Conservation (phyloP, 148 eudicot species). For the Beta vulgaris region DNA sequence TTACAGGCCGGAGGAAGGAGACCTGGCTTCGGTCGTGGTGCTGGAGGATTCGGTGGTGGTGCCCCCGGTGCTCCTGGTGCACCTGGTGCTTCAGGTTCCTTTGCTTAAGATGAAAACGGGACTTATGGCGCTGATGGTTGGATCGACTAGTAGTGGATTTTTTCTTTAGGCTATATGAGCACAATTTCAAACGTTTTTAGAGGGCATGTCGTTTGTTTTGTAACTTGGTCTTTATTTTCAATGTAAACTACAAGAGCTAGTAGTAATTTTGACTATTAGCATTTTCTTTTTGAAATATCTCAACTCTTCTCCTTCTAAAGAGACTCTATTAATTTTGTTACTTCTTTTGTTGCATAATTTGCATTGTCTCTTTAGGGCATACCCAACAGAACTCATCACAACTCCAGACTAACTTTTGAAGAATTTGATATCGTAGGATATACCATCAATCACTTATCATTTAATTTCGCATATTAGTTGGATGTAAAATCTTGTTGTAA, state of each 20-base stretch:
- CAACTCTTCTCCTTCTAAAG: neutral
- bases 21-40: constrained; percentile 66
- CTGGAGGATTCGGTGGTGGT: constrained; percentile 58
- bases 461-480: too few species aligned
- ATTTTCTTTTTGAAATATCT: neutral
- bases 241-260: constrained; percentile 17
- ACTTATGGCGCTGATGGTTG: constrained; percentile 3
- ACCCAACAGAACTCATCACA: too few species aligned
- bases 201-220: neutral
- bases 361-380: too few species aligned
- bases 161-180: neutral
- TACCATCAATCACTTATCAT: too few species aligned
- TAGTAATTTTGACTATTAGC: constrained; percentile 12
- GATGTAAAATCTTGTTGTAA: too few species aligned
- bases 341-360: too few species aligned
- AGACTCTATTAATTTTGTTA: neutral
- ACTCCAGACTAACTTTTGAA: too few species aligned
- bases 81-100: constrained; percentile 42
- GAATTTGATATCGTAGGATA: too few species aligned
- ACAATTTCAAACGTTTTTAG: constrained; percentile 2
- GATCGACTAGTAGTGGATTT: neutral
- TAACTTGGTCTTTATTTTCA: neutral
- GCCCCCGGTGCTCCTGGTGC: constrained; percentile 58
- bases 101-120: constrained; percentile 17
- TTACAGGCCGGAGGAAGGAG: constrained; percentile 61